phyloP scores from a whole-genome alignment of 2,329 filamentous ascomycete genomes.

The Niveomyces coronatus region DNA sequence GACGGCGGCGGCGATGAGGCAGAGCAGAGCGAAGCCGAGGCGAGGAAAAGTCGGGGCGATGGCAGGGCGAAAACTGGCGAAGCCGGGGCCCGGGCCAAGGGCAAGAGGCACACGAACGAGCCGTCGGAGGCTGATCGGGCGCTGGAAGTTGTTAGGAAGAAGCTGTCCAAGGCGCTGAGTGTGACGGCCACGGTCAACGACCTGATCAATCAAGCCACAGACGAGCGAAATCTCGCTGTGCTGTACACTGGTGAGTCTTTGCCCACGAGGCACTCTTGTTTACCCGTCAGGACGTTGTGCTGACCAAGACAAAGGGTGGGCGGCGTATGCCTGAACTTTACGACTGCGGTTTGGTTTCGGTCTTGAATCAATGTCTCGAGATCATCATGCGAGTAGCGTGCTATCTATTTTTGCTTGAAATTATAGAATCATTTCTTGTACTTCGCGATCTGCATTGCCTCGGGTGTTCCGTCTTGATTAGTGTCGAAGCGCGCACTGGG shows the following conservation, averaged over 20 bases:
- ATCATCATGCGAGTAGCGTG: too few relatives aligned
- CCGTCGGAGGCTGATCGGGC: conserved; percentile 78
- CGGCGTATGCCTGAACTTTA: conserved; percentile 34
- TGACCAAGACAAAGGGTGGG: too few relatives aligned
- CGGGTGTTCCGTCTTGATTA: too few relatives aligned
- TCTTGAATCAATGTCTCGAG: too few relatives aligned
- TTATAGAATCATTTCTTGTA: too few relatives aligned
- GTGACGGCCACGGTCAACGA: conserved; percentile 95
- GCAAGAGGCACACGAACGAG: conserved; percentile 38
- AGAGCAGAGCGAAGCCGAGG: conserved; percentile 27
- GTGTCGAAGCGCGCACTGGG: too few relatives aligned
- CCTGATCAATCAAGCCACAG: conserved; percentile 88
- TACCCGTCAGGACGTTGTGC: too few relatives aligned
- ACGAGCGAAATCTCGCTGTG: conserved; percentile 84
- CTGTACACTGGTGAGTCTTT: conserved; percentile 65
- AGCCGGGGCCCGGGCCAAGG: conserved; percentile 28
- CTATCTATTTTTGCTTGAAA: too few relatives aligned
- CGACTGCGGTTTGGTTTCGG: too few relatives aligned
- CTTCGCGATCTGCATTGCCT: too few relatives aligned
- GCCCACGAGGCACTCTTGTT: too few relatives aligned
- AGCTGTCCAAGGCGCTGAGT: conserved; percentile 86
- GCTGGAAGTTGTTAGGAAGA: conserved; percentile 88
- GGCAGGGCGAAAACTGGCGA: conserved; percentile 33
- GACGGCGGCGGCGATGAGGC: conserved; percentile 28
- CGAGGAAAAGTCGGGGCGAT: conserved; percentile 21